Evolutionary conservation across 2,329 filamentous ascomycete genomes (phyloP).

Genomic region (Malbranchea zuffiana): DNA sequence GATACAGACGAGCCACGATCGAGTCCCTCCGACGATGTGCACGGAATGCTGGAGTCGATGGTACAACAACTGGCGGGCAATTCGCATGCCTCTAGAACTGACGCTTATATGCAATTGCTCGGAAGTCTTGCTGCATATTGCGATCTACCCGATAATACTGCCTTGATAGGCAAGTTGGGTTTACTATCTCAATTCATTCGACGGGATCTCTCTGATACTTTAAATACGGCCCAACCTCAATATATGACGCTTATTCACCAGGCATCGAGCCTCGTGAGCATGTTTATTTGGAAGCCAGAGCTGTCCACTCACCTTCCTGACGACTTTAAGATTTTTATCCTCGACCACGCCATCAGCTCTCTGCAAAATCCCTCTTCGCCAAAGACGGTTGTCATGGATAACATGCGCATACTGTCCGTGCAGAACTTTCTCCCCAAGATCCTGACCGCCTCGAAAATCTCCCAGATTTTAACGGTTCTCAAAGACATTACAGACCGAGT

Average conservation of each 20-base stretch:
- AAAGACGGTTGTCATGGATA: constrained; percentile 66
- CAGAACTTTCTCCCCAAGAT: constrained; percentile 68
- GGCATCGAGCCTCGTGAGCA: constrained; percentile 64
- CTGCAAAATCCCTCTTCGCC: constrained; percentile 58
- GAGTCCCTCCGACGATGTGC: constrained; percentile 49
- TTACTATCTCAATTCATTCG: constrained; percentile 72
- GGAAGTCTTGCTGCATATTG: constrained; percentile 70
- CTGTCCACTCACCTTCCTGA: constrained; percentile 59
- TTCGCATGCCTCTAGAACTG: constrained; percentile 61
- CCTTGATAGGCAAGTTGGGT: constrained; percentile 63
- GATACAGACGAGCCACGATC: constrained; percentile 33
- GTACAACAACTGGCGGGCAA: constrained; percentile 67
- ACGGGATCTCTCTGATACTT: constrained; percentile 62
- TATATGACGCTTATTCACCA: constrained; percentile 66
- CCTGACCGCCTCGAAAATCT: constrained; percentile 61
- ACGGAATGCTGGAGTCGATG: constrained; percentile 74
- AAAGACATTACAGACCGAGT: constrained; percentile 62
- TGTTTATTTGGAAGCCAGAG: constrained; percentile 63
- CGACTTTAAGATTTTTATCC: constrained; percentile 68
- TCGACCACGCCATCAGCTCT: constrained; percentile 67
- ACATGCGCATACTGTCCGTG: constrained; percentile 68
- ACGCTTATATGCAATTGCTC: constrained; percentile 75
- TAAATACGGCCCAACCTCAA: constrained; percentile 39
- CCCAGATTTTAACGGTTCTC: constrained; percentile 58
- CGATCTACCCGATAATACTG: constrained; percentile 63